Evolutionary conservation across 345 rosid genomes (phyloP).

Genomic region (Gossypium bickii): DNA sequence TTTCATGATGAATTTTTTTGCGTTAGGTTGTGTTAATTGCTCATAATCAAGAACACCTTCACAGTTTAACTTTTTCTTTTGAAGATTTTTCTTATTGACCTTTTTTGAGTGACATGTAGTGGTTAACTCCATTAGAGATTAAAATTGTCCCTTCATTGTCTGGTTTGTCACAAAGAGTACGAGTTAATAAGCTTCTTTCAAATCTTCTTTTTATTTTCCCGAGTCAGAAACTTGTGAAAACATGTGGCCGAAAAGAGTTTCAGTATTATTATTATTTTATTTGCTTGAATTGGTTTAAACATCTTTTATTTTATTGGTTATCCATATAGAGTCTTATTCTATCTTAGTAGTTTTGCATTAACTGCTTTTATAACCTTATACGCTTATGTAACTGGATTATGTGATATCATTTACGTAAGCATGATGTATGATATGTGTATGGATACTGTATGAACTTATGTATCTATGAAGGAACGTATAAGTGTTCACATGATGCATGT

Average conservation of each 20-base stretch:
- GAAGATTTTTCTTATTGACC: not conserved
- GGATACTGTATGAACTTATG: not conserved
- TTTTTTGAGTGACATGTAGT: not conserved
- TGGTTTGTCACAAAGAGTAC: not conserved
- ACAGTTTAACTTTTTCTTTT: not conserved
- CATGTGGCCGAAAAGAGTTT: not conserved
- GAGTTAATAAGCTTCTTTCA: not conserved
- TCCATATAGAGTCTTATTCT: not conserved
- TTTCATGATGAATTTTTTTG: not conserved
- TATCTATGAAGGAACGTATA: not conserved
- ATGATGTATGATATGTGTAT: slow-evolving; percentile 1
- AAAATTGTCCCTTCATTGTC: not conserved
- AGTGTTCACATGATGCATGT: not conserved
- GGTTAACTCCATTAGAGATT: not conserved
- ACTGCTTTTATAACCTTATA: not conserved
- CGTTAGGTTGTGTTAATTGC: not conserved
- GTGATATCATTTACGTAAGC: not conserved
- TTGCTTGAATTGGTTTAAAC: not conserved
- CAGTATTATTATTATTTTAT: not conserved
- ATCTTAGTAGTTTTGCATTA: too few relatives aligned
- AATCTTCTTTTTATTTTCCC: not conserved
- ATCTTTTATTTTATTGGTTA: not conserved
- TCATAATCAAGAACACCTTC: not conserved
- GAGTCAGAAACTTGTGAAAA: not conserved
- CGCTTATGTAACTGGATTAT: not conserved